Percentiles rank a stretch among this genome's conserved stretches.
Evolutionary conservation across 345 rosid species (phyloP).

Genomic region (Crucihimalaya himalaica): DNA sequence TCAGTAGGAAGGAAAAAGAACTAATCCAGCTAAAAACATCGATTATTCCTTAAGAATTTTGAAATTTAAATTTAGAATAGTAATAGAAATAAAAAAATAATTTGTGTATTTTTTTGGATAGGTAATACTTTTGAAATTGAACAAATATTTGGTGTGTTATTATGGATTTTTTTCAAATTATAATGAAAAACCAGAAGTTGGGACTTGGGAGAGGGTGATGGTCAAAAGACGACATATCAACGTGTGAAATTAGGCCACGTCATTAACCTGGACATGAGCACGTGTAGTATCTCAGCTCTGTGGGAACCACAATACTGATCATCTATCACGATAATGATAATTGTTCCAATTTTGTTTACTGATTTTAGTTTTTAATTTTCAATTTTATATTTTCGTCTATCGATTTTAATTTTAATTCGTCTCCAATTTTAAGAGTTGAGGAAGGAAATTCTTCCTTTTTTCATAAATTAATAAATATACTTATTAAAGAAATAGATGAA

Average conservation of each 20-base stretch:
- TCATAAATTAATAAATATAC: background rate
- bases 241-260: conserved; percentile 47
- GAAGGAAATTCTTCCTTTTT: background rate
- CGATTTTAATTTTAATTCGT: background rate
- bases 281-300: conserved; percentile 49
- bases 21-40: background rate
- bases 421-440: background rate
- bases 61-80: no score
- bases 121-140: no score
- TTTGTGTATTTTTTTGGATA: no score
- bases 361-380: background rate
- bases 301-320: conserved; percentile 37
- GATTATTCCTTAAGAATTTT: background rate
- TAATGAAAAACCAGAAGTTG: conserved; percentile 23
- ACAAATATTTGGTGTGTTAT: no score
- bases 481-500: conserved; percentile 8
- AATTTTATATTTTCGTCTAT: background rate
- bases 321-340: conserved; percentile 20
- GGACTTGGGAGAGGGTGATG: conserved; percentile 35
- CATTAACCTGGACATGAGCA: conserved; percentile 52
- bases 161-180: no score
- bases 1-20: background rate
- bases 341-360: conserved; percentile 3
- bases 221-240: conserved; percentile 35
- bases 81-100: no score